Base-by-base conservation (phyloP, 805 yeast species). In the Wickerhamomyces chaumierensis region DNA sequence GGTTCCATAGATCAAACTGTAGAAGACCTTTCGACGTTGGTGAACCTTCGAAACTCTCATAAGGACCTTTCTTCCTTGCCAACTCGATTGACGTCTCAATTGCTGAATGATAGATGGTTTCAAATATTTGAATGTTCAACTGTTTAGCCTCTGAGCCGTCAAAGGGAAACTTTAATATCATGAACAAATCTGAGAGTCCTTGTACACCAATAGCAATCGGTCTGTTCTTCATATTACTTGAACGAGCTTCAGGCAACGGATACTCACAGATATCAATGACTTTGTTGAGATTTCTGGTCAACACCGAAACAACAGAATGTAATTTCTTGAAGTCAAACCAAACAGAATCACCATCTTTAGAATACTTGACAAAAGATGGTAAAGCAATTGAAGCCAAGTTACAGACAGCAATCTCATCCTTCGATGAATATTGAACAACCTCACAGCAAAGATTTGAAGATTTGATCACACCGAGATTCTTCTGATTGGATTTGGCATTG, bases 121-220 rank as follows among this genome's bases (percentile, higher is more conserved):
- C 97, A 60, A 88, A 88, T 36, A 90, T 84, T 57, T 82, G 84
- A 36, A 69, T 66, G 60, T 90, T 90, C 41, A 90, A 65, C 38
- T 62, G 56, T 52, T 71, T 72, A 14, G 97, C 95, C 48, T 75
- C 81, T 13, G 65, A 62, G 21, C 92, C 79, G 45, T 84, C 96
- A 60, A 86, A 90, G 18, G 96, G 88, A 37, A 84, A 51, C 48
- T 92, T 73, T 43, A 90, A 64, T 47, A 71, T 67, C 69, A 85
- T 73, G 60, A 86, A 90, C 2, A 79, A 66, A 60, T 90, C 96
- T 18, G 96, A 95, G 36, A 90, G 67, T 31, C 98, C 98, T 59
- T 88, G 96, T 6, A 90, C 95, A 42, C 98, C 98, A 27, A 90
- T 63, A 13, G 96, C 96, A 49, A 90, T 74, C 12, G 98, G 97